phyloP scores from a whole-genome alignment of 495 filamentous ascomycete genomes.

The Aspergillus taichungensis region DNA sequence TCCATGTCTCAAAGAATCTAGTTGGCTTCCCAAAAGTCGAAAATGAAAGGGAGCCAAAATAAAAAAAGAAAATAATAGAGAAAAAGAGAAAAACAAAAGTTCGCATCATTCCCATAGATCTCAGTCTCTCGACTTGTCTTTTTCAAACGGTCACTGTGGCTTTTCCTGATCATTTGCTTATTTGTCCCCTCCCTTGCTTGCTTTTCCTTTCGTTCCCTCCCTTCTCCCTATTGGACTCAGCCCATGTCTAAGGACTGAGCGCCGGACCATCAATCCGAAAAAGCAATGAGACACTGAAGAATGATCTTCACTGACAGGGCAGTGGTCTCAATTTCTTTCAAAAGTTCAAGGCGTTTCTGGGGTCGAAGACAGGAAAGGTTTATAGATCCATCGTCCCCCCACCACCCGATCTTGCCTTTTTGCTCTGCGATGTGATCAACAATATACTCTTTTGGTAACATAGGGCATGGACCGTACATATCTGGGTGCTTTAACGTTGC shows the following conservation, averaged over 20 bases:
- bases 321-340: conserved; percentile 3
- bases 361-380: conserved; percentile 1
- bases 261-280: conserved; percentile 15
- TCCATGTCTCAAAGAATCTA: background rate
- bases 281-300: conserved; percentile 17
- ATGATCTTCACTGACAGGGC: conserved; percentile 6
- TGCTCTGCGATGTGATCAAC: background rate
- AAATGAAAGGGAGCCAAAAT: background rate
- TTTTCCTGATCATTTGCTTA: conserved; percentile 12
- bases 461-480: too few relatives aligned
- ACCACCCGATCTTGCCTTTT: background rate
- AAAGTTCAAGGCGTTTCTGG: conserved; percentile 5
- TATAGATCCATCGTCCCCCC: conserved; percentile 8
- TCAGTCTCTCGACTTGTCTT: conserved; percentile 1
- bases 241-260: conserved; percentile 12
- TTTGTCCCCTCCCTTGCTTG: conserved; percentile 16
- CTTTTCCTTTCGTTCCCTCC: conserved; percentile 16
- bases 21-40: background rate
- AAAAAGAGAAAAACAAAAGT: conserved; percentile 1
- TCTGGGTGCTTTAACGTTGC: background rate
- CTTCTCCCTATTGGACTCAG: conserved; percentile 5
- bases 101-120: background rate
- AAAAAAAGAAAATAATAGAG: background rate
- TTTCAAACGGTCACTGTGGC: conserved; percentile 2
- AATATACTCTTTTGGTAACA: background rate